phyloP scores from a whole-genome alignment of 495 filamentous ascomycete species.

The Aspergillus sclerotioniger region DNA sequence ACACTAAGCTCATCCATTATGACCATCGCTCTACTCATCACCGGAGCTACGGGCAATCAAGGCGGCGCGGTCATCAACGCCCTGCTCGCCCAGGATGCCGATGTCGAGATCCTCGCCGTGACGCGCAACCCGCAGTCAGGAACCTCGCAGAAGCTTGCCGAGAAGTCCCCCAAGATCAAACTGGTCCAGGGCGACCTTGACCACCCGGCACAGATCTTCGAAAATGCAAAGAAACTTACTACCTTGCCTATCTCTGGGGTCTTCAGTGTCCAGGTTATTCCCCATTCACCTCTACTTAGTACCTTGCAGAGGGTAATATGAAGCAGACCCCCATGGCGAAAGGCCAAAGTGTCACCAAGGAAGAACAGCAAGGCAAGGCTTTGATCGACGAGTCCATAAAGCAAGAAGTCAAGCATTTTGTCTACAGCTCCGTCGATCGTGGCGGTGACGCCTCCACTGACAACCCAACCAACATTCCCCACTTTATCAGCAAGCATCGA shows the following conservation, averaged over 20 bases:
- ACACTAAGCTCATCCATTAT: neutral
- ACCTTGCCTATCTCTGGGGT: conserved; percentile 51
- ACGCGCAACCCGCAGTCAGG: conserved; percentile 59
- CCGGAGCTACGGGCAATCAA: neutral
- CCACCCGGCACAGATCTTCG: conserved; percentile 52
- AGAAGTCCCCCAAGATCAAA: conserved; percentile 45
- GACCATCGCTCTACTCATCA: neutral
- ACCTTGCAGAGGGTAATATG: no score
- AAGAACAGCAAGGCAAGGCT: conserved; percentile 51
- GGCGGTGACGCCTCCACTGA: conserved; percentile 54
- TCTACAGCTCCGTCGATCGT: conserved; percentile 66
- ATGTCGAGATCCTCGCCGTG: conserved; percentile 64
- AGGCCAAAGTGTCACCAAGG: neutral
- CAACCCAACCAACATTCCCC: conserved; percentile 57
- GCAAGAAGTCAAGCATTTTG: conserved; percentile 57
- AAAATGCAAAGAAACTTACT: conserved; percentile 38
- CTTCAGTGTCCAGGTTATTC: conserved; percentile 44
- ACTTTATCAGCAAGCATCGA: conserved; percentile 62
- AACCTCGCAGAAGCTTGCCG: conserved; percentile 50
- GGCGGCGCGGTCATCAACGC: conserved; percentile 40
- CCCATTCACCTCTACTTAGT: neutral
- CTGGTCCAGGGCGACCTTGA: conserved; percentile 58
- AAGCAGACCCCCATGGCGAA: neutral
- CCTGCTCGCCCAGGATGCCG: conserved; percentile 45
- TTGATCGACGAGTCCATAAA: conserved; percentile 58